Evolutionary conservation across 2,329 filamentous ascomycete genomes (phyloP), one percentile per base, ranked within the genome.

Genomic region (Trichoderma polysporum): DNA sequence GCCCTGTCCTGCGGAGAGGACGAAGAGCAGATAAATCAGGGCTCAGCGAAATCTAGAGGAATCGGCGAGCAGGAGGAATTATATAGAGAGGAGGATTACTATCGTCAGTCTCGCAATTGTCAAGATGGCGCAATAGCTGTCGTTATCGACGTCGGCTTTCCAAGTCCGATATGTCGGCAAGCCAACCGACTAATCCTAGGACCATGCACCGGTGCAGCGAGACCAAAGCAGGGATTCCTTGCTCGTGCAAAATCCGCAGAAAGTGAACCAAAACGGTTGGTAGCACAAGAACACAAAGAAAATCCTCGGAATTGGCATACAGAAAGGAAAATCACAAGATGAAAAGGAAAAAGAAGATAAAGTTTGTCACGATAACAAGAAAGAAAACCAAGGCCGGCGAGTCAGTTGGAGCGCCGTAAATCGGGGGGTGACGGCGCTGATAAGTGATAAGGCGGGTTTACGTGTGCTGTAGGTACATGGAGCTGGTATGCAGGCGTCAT

Each of bases 371-470:
- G 60, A 56, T 64, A 64, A 27, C 29, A 37, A 37, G 56, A 56
- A 56, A n/a, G 27, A 35, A 15, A 39, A 31, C 29, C 49, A 49
- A 64, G 49, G 49, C 47, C 31, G 41, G 45, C 56, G 56, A 65
- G 62, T 65, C 62, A 66, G 62, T 58, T 33, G 62, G 33, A 49
- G 62, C 62, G 62, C 62, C 62, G 53, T 50, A 66, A 66, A 66
- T 58, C 62, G 62, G 62, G 62, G 45, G 61, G 29, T 45, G 61
- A 57, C 17, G 61, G 52, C 53, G 31, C 62, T 66, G 62, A 66
- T 66, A 66, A 66, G 53, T 66, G 62, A 66, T 66, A 66, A 66
- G 62, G 53, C 41, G 29, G 29, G 35, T 31, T 53, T 39, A 62
- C 47, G 49, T 52, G n/a, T 61, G 41, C 29, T 31, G 45, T 37